Conservation (phyloP, 2,329 filamentous ascomycete genomes). For the Volutella citrinella region DNA sequence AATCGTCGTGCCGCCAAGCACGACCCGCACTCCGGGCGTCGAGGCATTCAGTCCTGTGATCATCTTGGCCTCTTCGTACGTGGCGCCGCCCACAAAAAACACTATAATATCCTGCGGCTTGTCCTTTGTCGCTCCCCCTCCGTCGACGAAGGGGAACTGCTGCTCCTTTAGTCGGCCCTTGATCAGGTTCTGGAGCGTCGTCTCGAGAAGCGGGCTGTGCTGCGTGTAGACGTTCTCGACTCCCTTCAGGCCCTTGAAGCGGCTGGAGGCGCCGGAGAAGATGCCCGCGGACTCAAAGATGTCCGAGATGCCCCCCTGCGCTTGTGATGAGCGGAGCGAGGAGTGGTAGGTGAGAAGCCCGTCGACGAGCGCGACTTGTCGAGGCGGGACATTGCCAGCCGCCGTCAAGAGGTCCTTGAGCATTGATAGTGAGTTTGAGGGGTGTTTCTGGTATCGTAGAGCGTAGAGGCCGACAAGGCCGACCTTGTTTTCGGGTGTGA, state of each 20-base stretch:
- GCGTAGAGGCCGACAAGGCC: slow-evolving; percentile 92
- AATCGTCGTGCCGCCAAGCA: slow-evolving; percentile 82
- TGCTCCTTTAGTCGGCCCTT: slow-evolving; percentile 84
- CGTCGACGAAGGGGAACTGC: slow-evolving; percentile 91
- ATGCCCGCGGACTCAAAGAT: slow-evolving; percentile 90
- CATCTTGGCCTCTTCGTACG: slow-evolving; percentile 96
- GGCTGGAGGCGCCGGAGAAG: slow-evolving; percentile 81
- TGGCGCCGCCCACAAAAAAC: slow-evolving; percentile 90
- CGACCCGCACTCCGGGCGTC: slow-evolving; percentile 82
- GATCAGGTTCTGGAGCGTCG: slow-evolving; percentile 86
- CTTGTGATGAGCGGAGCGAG: slow-evolving; percentile 75
- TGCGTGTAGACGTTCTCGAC: slow-evolving; percentile 99
- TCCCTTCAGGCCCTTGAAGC: slow-evolving; percentile 92
- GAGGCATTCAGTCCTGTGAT: slow-evolving; percentile 92
- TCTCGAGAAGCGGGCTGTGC: slow-evolving; percentile 84
- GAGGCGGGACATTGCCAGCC: slow-evolving; percentile 74
- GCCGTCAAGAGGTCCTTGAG: slow-evolving; percentile 83
- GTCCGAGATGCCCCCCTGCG: slow-evolving; percentile 79
- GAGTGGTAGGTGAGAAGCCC: slow-evolving; percentile 83
- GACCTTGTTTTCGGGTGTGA: slow-evolving; percentile 80
- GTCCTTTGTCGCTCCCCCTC: slow-evolving; percentile 79
- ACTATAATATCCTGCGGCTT: slow-evolving; percentile 96
- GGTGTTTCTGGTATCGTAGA: slow-evolving; percentile 83
- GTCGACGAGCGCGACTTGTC: slow-evolving; percentile 74
- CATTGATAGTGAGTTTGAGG: slow-evolving; percentile 78